These are phyloP conservation scores for Boletus barrowsii DNA, from an alignment of 768 basidiomycete species.

Conservation along the genomic window DNA sequence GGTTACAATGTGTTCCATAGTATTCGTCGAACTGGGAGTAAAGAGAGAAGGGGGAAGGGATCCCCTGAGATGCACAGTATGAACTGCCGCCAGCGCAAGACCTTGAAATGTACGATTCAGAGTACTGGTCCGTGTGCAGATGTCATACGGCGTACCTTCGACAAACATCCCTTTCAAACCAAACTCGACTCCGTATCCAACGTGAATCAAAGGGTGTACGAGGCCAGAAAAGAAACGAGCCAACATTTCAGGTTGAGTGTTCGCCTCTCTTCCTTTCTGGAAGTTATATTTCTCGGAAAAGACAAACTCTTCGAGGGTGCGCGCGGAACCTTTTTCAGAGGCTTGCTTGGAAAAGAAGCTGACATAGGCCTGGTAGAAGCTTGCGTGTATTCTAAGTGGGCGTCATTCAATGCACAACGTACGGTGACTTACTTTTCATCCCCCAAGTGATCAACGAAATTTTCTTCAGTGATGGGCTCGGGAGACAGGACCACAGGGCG, in stretches of 20 bases:
- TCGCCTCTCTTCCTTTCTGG: conserved; percentile 9
- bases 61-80: conserved; percentile 40
- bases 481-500: conserved; percentile 24
- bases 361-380: conserved; percentile 28
- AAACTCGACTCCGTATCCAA: conserved; percentile 63
- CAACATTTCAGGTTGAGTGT: conserved; percentile 49
- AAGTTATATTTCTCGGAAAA: conserved; percentile 32
- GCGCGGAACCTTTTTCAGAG: conserved; percentile 11
- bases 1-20: conserved; percentile 1
- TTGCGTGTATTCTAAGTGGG: neutral
- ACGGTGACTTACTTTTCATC: conserved; percentile 22
- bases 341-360: conserved; percentile 23
- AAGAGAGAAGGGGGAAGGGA: conserved; percentile 9
- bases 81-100: conserved; percentile 23
- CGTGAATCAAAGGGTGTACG: conserved; percentile 62
- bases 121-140: neutral
- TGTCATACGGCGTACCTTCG: conserved; percentile 44
- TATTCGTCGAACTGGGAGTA: neutral
- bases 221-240: conserved; percentile 46
- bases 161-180: conserved; percentile 56
- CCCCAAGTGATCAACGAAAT: conserved; percentile 23
- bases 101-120: conserved; percentile 11
- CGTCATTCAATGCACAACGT: neutral
- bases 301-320: conserved; percentile 26
- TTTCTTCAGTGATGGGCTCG: conserved; percentile 19